Conservation (phyloP, 2,329 filamentous ascomycete species). For the Cordyceps tenuipes region DNA sequence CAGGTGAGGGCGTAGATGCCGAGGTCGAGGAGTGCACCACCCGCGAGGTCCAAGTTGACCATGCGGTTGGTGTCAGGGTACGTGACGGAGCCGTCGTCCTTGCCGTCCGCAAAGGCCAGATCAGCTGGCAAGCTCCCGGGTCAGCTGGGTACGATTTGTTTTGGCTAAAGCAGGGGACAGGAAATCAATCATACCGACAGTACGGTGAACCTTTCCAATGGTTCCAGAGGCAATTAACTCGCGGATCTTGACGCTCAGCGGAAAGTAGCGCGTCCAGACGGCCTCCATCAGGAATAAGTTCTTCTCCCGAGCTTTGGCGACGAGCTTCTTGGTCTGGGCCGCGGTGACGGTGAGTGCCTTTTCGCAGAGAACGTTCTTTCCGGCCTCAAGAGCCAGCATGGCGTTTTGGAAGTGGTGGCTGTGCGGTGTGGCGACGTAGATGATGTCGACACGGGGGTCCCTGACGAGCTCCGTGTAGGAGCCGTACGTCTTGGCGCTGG, state of each 20-base stretch:
- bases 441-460: slow-evolving; percentile 70
- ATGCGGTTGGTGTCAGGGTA: slow-evolving; percentile 62
- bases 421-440: slow-evolving; percentile 87
- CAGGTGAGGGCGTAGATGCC: slow-evolving; percentile 86
- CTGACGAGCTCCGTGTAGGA: slow-evolving; percentile 75
- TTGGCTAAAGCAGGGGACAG: neutral
- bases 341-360: slow-evolving; percentile 85
- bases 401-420: slow-evolving; percentile 89
- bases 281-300: slow-evolving; percentile 75
- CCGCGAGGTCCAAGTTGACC: slow-evolving; percentile 74
- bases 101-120: slow-evolving; percentile 52
- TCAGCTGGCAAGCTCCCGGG: slow-evolving; percentile 34
- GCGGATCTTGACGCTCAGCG: slow-evolving; percentile 66
- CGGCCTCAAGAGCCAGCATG: slow-evolving; percentile 73
- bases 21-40: slow-evolving; percentile 74
- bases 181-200: slow-evolving; percentile 34
- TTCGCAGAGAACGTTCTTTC: slow-evolving; percentile 85
- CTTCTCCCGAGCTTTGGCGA: slow-evolving; percentile 64
- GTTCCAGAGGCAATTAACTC: slow-evolving; percentile 50
- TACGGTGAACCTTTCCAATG: slow-evolving; percentile 54
- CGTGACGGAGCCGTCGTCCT: slow-evolving; percentile 46
- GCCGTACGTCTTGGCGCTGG: slow-evolving; percentile 63
- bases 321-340: slow-evolving; percentile 63
- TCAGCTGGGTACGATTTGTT: neutral
- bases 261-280: slow-evolving; percentile 86